These are phyloP conservation scores for Massariosphaeria phaeospora DNA, from an alignment of 495 filamentous ascomycete species.

Conservation along the genomic window DNA sequence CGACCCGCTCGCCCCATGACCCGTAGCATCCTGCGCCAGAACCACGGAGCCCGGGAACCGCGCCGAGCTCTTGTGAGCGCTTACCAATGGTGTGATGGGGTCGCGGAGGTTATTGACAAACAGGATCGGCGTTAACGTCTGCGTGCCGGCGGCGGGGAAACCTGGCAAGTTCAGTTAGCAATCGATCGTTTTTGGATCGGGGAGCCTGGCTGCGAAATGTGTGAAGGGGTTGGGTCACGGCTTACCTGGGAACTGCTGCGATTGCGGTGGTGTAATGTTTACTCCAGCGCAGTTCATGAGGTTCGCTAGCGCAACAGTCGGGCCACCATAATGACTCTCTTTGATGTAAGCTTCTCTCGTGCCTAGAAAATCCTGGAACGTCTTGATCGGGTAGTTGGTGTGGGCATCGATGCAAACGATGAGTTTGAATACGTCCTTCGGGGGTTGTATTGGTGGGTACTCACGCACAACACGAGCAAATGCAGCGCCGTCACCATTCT, in stretches of 20 bases:
- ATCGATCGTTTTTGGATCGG: too few relatives aligned
- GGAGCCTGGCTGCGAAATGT: too few relatives aligned
- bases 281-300: slow-evolving; percentile 35
- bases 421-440: not conserved
- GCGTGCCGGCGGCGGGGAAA: too few relatives aligned
- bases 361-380: slow-evolving; percentile 44
- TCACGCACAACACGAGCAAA: slow-evolving; percentile 29
- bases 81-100: slow-evolving; percentile 50
- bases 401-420: slow-evolving; percentile 50
- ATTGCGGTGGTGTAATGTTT: slow-evolving; percentile 47
- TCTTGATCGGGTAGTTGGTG: slow-evolving; percentile 52
- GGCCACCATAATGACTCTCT: slow-evolving; percentile 53
- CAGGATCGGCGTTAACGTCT: slow-evolving; percentile 44
- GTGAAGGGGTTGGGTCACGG: slow-evolving; percentile 44
- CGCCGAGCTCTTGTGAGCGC: slow-evolving; percentile 47
- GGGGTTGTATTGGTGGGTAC: slow-evolving; percentile 17
- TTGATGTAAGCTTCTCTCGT: slow-evolving; percentile 43
- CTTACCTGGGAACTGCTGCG: slow-evolving; percentile 52
- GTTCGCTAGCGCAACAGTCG: slow-evolving; percentile 34
- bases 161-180: too few relatives aligned
- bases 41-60: slow-evolving; percentile 49
- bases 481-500: slow-evolving; percentile 51
- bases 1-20: slow-evolving; percentile 32
- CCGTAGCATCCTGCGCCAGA: slow-evolving; percentile 51
- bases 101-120: slow-evolving; percentile 53